Evolutionary conservation across 805 yeast genomes (phyloP), one percentile per base, ranked within the genome.

Genomic region (Candida glaebosa): DNA sequence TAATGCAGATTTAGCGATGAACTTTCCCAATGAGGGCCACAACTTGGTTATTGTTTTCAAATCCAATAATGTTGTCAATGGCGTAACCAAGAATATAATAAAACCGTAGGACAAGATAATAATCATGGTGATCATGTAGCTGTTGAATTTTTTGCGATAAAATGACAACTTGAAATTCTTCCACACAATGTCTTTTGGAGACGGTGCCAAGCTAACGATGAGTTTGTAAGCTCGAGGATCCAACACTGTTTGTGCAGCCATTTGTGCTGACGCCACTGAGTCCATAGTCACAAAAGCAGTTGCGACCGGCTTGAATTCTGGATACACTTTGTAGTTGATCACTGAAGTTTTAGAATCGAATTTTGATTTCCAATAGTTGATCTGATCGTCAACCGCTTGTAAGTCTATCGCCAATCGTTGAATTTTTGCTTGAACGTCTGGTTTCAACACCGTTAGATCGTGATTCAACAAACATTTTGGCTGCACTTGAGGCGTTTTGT

Each of bases 171-270:
- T 62, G 48, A 78, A 63, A 56, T 73, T 75, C 12, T 67, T 61
- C 75, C 75, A 70, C 40, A 58, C 59, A 33, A 70, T 67, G 45
- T 70, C 75, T 34, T 67, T 67, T 17, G 75, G 72, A 15, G 75
- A 95, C 0, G 98, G 98, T 0, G 98, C 98, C 42, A 89, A 66
- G 31, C 77, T 71, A 3, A 96, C 85, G 26, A 90, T 86, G 40
- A 93, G 67, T 43, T 81, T 86, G 56, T 86, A 83, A 5, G 93
- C 88, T 43, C 86, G 76, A 0, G 97, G 97, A 57, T 90, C 96
- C 43, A 93, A 61, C 0, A 91, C 90, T 0, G 97, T 93, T 60
- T 93, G 99, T 0, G 97, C 96, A 20, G 93, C 83, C 87, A 89
- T 84, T 60, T 91, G 99, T 2, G 98, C 97, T 50, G 89, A 82